phyloP scores from a whole-genome alignment of 768 basidiomycete genomes.

The Agaricus blazei region DNA sequence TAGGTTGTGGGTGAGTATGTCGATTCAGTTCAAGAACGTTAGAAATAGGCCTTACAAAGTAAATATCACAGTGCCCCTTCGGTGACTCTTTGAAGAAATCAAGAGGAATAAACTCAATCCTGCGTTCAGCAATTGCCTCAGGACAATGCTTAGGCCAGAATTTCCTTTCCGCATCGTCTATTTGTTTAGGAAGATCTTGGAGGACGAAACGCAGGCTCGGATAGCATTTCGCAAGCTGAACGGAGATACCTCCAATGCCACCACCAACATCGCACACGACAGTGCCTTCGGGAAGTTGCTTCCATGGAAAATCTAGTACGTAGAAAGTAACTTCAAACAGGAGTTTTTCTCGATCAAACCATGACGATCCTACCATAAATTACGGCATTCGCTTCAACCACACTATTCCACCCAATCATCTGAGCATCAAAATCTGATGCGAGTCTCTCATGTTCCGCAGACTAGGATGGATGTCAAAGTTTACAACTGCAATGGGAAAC shows the following conservation, averaged over 20 bases:
- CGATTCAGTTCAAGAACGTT: not conserved
- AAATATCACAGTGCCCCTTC: conserved; percentile 27
- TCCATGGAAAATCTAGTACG: conserved; percentile 23
- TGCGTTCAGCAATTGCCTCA: conserved; percentile 22
- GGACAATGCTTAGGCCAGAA: conserved; percentile 27
- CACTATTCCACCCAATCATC: conserved; percentile 28
- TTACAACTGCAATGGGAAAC: not conserved
- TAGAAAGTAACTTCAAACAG: no score
- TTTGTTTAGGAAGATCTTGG: conserved; percentile 24
- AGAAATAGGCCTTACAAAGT: conserved; percentile 18
- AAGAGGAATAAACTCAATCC: conserved; percentile 27
- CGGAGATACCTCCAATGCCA: conserved; percentile 24
- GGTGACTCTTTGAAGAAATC: conserved; percentile 35
- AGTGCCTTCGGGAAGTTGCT: conserved; percentile 13
- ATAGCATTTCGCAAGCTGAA: conserved; percentile 21
- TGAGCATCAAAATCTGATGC: conserved; percentile 23
- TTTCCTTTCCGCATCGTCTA: conserved; percentile 22
- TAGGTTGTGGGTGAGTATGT: conserved; percentile 11
- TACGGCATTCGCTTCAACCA: conserved; percentile 25
- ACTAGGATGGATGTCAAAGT: not conserved
- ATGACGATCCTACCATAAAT: conserved; percentile 18
- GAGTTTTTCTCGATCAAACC: no score
- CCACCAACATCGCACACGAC: conserved; percentile 32
- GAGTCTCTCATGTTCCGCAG: conserved; percentile 1
- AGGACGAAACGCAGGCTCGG: conserved; percentile 24